Conservation (phyloP, 768 basidiomycete species). For the Infundibulicybe gibba region DNA sequence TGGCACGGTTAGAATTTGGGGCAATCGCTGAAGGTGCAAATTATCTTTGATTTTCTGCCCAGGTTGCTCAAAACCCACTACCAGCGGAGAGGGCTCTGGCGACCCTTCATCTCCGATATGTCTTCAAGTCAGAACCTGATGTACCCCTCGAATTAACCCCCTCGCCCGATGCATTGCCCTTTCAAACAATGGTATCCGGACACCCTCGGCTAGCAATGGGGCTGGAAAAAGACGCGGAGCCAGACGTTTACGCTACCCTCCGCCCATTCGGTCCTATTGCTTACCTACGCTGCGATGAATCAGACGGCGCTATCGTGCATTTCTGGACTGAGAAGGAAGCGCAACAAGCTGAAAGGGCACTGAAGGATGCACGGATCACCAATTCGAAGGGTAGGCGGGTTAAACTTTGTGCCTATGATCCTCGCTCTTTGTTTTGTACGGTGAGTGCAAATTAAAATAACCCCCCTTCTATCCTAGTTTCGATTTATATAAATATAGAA, state of each 20-base stretch:
- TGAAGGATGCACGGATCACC: not conserved
- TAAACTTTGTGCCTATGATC: constrained; percentile 7
- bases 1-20: too few species aligned
- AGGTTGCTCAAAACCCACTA: too few species aligned
- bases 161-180: not conserved
- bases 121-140: constrained; percentile 3
- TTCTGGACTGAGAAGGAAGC: constrained; percentile 13
- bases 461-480: too few species aligned
- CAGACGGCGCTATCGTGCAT: constrained; percentile 10
- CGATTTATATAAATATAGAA: too few species aligned
- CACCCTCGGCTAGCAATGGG: constrained; percentile 7
- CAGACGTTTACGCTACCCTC: constrained; percentile 6
- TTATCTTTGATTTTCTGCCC: too few species aligned
- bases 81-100: constrained; percentile 14
- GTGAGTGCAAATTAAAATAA: constrained; percentile 1
- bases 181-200: constrained; percentile 1
- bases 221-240: constrained; percentile 2
- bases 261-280: constrained; percentile 8
- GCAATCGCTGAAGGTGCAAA: too few species aligned
- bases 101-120: constrained; percentile 1
- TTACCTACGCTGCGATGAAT: constrained; percentile 5
- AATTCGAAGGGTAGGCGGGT: not conserved
- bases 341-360: constrained; percentile 2
- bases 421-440: constrained; percentile 8
- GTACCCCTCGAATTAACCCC: constrained; percentile 1